These are phyloP conservation scores for Fusarium xylarioides DNA, from an alignment of 2,329 filamentous ascomycete species.

Conservation along the genomic window DNA sequence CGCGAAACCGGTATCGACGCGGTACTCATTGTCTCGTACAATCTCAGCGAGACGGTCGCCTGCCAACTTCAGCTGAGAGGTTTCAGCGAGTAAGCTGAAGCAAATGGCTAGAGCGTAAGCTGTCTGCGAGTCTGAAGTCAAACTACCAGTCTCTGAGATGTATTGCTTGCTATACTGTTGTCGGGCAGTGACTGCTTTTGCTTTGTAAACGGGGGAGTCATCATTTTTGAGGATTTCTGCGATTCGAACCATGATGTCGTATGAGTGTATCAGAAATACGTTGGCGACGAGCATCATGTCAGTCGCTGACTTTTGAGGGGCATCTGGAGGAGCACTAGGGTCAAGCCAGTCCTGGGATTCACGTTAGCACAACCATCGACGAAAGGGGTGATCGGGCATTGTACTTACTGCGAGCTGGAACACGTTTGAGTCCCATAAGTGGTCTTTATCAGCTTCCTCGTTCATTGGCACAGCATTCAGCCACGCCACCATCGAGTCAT, in stretches of 20 bases:
- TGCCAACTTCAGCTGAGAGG: not conserved
- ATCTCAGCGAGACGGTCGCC: not conserved
- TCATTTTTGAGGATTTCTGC: conserved; percentile 43
- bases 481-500: not conserved
- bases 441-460: not conserved
- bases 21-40: not conserved
- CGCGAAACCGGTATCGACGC: not conserved
- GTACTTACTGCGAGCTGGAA: not conserved
- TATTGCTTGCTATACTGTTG: conserved; percentile 27
- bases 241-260: conserved; percentile 48
- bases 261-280: conserved; percentile 56
- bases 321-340: conserved; percentile 51
- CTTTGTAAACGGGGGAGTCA: conserved; percentile 12
- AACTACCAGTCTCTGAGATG: conserved; percentile 37
- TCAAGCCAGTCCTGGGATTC: conserved; percentile 54
- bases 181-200: conserved; percentile 28
- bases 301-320: conserved; percentile 51
- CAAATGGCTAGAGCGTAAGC: not conserved
- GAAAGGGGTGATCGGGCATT: conserved; percentile 42
- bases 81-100: fast-evolving
- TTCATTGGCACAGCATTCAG: not conserved
- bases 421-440: not conserved
- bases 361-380: not conserved
- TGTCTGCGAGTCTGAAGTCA: not conserved
- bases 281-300: conserved; percentile 53